Conservation (phyloP, 805 yeast species). For the Candida ortonii region DNA sequence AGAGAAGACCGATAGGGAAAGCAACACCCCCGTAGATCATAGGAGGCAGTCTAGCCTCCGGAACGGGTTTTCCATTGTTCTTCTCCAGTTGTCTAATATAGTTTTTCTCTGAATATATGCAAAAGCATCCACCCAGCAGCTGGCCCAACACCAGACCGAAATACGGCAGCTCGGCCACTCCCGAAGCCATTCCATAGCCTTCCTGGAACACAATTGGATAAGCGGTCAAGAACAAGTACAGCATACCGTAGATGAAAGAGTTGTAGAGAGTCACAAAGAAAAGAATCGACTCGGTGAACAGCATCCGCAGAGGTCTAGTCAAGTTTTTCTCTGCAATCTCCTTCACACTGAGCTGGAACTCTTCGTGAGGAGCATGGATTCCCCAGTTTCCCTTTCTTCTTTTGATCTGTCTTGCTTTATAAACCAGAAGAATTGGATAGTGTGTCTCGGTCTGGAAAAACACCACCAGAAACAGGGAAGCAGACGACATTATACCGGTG, state of each 20-base stretch:
- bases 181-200: conserved; percentile 61
- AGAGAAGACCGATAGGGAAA: conserved; percentile 76
- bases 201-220: conserved; percentile 66
- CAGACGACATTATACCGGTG: conserved; percentile 57
- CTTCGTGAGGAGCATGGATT: conserved; percentile 74
- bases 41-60: conserved; percentile 78
- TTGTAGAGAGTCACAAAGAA: conserved; percentile 67
- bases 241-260: conserved; percentile 76
- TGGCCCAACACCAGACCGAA: conserved; percentile 71
- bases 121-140: conserved; percentile 51
- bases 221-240: conserved; percentile 71
- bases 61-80: conserved; percentile 61
- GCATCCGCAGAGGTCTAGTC: conserved; percentile 66
- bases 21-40: conserved; percentile 68
- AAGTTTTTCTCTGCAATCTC: conserved; percentile 64
- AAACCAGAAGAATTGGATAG: conserved; percentile 60
- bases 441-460: conserved; percentile 66
- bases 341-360: conserved; percentile 49
- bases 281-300: conserved; percentile 68
- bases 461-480: conserved; percentile 33
- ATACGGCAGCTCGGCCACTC: conserved; percentile 77
- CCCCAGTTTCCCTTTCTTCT: conserved; percentile 78
- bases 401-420: conserved; percentile 62
- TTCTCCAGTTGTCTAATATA: conserved; percentile 45
- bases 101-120: conserved; percentile 53